Evolutionary conservation across 331 rosid species (phyloP), one percentile per base, ranked within the genome.

Genomic region (Rhamnella rubrinervis): DNA sequence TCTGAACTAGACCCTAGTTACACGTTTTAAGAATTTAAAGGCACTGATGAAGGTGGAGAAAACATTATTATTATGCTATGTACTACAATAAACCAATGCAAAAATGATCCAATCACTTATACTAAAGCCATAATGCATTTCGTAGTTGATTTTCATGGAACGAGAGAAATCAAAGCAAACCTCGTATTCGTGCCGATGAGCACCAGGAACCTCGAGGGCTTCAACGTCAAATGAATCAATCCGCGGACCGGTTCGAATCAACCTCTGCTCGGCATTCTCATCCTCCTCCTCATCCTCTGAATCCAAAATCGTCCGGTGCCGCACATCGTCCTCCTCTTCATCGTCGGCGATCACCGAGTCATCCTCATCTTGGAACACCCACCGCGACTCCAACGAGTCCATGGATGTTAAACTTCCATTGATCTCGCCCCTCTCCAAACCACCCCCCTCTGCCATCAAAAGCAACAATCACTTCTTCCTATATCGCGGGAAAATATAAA

Each of bases 161-260:
- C 17, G 12, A 10, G 18, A 16, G 14, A 66, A 35, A 59, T 11
- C 10, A 31, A n/a, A 55, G 19, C 35, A 64, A 66, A 91, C 95
- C 92, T 95, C 99, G 31, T 78, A 87, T 47, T 89, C 96, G 67
- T 72, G 79, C 71, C 96, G 83, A 14, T 55, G 92, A 40, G 89
- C 92, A 21, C 96, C 92, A 16, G 92, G 97, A 66, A 95, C 89
- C 76, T 95, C 99, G 25, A 95, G 97, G 49, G 99, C 99, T 75
- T 95, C 99, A 15, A 91, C 99, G 71, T 95, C 99, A 71, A 95
- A 95, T 9, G 99, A 95, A 77, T 95, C 97, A 52, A 91, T 76
- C 50, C 96, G 88, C 0, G 97, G 99, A 46, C 97, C 97, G 60
- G 99, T 95, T 38, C 99, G 92, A 76, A 95, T 83, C 78, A 95